Conservation (phyloP, 306 rosid genomes). For the Cucurbita ficifolia region DNA sequence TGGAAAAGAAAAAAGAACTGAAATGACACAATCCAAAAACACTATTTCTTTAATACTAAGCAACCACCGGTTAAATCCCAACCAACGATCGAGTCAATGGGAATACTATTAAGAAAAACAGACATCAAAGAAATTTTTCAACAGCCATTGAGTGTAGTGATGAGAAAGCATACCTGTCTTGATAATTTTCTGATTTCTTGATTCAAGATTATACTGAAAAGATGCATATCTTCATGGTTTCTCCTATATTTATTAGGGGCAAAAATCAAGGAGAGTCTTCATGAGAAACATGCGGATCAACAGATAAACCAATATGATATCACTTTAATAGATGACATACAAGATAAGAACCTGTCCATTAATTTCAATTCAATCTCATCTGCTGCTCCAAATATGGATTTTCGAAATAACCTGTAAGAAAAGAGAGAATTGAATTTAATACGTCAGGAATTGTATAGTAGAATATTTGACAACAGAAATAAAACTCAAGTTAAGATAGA, state of each 20-base stretch:
- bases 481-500: background rate
- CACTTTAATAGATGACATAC: background rate
- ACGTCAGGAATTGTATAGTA: background rate
- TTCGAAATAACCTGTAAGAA: conserved; percentile 73
- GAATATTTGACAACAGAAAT: background rate
- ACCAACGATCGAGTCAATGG: background rate
- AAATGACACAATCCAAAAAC: background rate
- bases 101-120: background rate
- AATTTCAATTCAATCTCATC: conserved; percentile 91
- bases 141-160: background rate
- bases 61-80: background rate
- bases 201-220: conserved; percentile 56
- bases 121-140: background rate
- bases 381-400: conserved; percentile 79
- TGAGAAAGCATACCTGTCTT: conserved; percentile 49
- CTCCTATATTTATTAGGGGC: conserved; percentile 40
- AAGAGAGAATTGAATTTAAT: background rate
- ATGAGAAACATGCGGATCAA: background rate
- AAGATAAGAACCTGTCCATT: conserved; percentile 63
- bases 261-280: background rate
- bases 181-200: conserved; percentile 85
- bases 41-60: background rate
- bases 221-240: conserved; percentile 75
- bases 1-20: background rate
- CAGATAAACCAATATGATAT: background rate